A percentile compares a stretch with the other conserved stretches of the same genome.
phyloP scores from a whole-genome alignment of 805 yeast species.

The Sugiyamaella mastotermitis region DNA sequence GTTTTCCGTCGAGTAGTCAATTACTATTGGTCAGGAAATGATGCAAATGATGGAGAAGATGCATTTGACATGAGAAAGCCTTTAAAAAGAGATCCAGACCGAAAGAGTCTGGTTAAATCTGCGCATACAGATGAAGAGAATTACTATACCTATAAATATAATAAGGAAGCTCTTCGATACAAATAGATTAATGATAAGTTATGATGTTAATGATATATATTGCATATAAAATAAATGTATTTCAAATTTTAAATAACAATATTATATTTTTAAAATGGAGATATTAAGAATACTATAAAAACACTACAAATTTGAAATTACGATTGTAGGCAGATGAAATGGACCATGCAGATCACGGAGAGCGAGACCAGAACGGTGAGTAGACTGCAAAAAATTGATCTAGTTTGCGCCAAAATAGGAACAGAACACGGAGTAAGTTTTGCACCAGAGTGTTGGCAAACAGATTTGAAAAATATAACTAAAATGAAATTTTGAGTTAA shows the following conservation, averaged over 20 bases:
- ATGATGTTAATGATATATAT: too few relatives aligned
- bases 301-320: too few relatives aligned
- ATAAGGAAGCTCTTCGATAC: constrained; percentile 10
- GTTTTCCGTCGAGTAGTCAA: constrained; percentile 84
- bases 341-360: constrained; percentile 55
- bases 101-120: constrained; percentile 23
- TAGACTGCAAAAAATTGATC: constrained; percentile 59
- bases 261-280: too few relatives aligned
- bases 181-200: too few relatives aligned
- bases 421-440: constrained; percentile 55
- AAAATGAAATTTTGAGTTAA: too few relatives aligned
- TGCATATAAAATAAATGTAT: too few relatives aligned
- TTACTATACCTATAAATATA: constrained; percentile 22
- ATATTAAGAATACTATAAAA: too few relatives aligned
- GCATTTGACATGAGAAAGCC: constrained; percentile 56
- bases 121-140: constrained; percentile 25
- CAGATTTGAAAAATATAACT: neutral
- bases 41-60: constrained; percentile 58
- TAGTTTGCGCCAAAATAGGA: constrained; percentile 92
- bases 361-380: constrained; percentile 55
- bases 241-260: too few relatives aligned
- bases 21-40: constrained; percentile 59
- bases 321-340: constrained; percentile 54
- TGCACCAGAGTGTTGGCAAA: constrained; percentile 95
- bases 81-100: constrained; percentile 28